Percentiles rank a stretch among this genome's conserved stretches.
Conservation (phyloP, 345 rosid species). For the Pistacia atlantica region DNA sequence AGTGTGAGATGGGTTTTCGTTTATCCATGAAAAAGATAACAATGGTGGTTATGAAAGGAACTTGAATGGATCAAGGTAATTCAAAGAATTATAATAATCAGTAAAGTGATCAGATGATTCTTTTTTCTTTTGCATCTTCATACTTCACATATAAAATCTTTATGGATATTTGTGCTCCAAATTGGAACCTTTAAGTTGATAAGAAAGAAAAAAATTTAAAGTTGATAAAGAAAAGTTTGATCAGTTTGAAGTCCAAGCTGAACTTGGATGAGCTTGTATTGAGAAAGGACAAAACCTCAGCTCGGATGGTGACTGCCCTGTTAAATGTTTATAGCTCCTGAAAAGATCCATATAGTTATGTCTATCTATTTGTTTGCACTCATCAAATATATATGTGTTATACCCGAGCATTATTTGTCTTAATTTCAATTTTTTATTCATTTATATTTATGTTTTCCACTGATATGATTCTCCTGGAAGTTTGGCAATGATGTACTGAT, state of each 20-base stretch:
- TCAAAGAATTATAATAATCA: constrained; percentile 6
- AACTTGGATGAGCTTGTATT: background rate
- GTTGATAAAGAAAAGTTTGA: background rate
- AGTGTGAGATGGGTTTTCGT: too few relatives aligned
- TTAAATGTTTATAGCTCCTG: background rate
- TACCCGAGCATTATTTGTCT: background rate
- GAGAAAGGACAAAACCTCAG: background rate
- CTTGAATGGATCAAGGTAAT: constrained; percentile 84
- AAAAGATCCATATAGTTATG: background rate
- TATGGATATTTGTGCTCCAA: background rate
- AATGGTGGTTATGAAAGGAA: constrained; percentile 74
- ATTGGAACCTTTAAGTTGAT: background rate
- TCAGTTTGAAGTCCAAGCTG: background rate
- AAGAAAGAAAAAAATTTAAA: background rate
- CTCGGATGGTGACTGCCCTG: background rate
- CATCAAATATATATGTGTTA: background rate
- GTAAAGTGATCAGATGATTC: background rate
- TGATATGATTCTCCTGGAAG: background rate
- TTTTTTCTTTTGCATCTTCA: background rate
- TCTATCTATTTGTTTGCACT: background rate
- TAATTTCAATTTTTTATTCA: background rate
- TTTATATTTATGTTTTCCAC: background rate
- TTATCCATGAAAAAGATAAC: too few relatives aligned
- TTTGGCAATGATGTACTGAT: constrained; percentile 5
- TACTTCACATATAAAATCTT: background rate